These are phyloP conservation scores for Suhomyces canberraensis DNA, from an alignment of 805 yeast genomes.

Conservation along the genomic window DNA sequence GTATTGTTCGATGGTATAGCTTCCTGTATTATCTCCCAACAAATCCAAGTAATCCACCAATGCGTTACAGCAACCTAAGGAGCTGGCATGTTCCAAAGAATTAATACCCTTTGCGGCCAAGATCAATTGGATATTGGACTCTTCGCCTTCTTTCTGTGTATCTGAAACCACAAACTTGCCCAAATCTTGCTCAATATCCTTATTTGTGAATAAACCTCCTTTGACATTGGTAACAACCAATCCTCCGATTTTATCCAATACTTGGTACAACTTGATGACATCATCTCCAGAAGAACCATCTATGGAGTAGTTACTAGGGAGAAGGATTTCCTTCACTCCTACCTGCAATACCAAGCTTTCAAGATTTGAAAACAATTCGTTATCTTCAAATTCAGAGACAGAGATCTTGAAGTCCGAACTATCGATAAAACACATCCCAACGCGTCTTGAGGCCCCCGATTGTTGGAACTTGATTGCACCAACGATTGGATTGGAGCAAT, in stretches of 20 bases:
- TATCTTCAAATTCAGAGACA: conserved; percentile 77
- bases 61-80: conserved; percentile 66
- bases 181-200: conserved; percentile 76
- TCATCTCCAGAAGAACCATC: conserved; percentile 49
- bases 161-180: conserved; percentile 54
- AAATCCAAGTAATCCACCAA: conserved; percentile 66
- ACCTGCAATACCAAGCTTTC: conserved; percentile 85
- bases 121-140: conserved; percentile 34
- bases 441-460: conserved; percentile 40
- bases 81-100: conserved; percentile 43
- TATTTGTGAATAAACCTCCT: conserved; percentile 54
- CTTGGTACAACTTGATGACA: conserved; percentile 60
- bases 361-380: conserved; percentile 80
- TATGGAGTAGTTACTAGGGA: conserved; percentile 45
- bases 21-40: conserved; percentile 51
- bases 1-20: conserved; percentile 61
- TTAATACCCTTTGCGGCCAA: conserved; percentile 54
- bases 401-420: conserved; percentile 65
- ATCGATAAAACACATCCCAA: conserved; percentile 82
- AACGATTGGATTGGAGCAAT: conserved; percentile 38
- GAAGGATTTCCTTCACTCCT: conserved; percentile 80
- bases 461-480: conserved; percentile 38
- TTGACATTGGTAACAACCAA: conserved; percentile 64
- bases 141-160: conserved; percentile 23
- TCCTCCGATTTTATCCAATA: conserved; percentile 71